Evolutionary conservation across 495 filamentous ascomycete species (phyloP), one percentile per base, ranked within the genome.

Genomic region (Penicillium odoratum): DNA sequence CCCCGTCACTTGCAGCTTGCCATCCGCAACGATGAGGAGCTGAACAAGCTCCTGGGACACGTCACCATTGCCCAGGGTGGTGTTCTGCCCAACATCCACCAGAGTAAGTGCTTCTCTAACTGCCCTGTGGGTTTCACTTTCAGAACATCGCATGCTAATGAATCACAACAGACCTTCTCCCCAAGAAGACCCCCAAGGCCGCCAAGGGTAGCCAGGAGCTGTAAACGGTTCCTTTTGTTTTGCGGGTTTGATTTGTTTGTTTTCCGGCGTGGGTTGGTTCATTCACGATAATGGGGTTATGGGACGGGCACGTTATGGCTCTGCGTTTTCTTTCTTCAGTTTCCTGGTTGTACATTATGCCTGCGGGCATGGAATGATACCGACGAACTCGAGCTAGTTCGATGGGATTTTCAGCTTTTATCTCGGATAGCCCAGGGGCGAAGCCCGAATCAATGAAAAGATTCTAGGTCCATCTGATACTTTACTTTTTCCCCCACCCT

Each of bases 1-100:
- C 94, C 94, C 62, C 93, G 94, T 75, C 94, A 98, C 79, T 88
- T 98, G 48, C 94, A 98, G 83, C 93, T 98, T 69, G 94, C 94
- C 77, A 98, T 98, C 82, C 89, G 94, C 65, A 98, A 98, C 78
- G 94, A 98, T 78, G 93, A 98, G 86, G 94, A 98, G 78, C 77
- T 98, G 91, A 98, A 98, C 89, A 98, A 98, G 85, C 92, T 98
- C 48, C 83, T 98, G 53, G 94, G 94, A 56, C 94, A 98, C 73
- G 94, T 98, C 80, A 98, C 94, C 73, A 98, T 98, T 69, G 94
- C 94, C 70, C 94, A 98, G 80, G 94, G 94, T 81, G 94, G 94
- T 96, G 94, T 98, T 62, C 84, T 98, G 53, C 94, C 94, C 74
- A 96, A 96, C 85, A 96, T 96, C 63, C 92, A 97, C 83, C 91